phyloP scores from a whole-genome alignment of 352 stramenopile genomes.

The Pythium monospermum region DNA sequence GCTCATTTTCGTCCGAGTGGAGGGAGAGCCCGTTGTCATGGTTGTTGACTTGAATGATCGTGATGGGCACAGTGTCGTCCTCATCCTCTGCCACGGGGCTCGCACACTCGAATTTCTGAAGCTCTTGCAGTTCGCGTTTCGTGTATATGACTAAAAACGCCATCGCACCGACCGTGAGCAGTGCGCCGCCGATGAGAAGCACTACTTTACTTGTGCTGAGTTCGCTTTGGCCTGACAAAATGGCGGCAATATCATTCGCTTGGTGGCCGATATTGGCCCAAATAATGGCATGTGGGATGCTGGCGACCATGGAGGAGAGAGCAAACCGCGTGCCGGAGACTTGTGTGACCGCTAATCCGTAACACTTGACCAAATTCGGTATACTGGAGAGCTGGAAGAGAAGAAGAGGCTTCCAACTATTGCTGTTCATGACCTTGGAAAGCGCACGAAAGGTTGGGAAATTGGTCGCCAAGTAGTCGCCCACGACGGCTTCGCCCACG shows the following conservation, averaged over 20 bases:
- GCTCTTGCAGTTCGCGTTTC: constrained; percentile 44
- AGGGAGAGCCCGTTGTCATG: neutral
- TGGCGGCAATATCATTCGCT: constrained; percentile 56
- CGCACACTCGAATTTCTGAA: constrained; percentile 53
- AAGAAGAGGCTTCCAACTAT: constrained; percentile 71
- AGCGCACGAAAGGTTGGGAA: constrained; percentile 73
- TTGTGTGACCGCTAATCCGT: constrained; percentile 70
- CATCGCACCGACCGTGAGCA: constrained; percentile 51
- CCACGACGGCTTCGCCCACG: constrained; percentile 54
- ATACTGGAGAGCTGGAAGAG: constrained; percentile 76
- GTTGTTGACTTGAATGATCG: neutral
- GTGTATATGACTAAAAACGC: constrained; percentile 62
- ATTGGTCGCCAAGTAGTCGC: constrained; percentile 48
- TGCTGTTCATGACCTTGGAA: constrained; percentile 51
- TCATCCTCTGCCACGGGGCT: constrained; percentile 59
- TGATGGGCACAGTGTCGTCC: constrained; percentile 22
- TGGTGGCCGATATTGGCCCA: constrained; percentile 72
- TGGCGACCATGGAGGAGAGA: constrained; percentile 49
- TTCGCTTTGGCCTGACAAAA: constrained; percentile 47
- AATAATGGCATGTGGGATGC: constrained; percentile 51
- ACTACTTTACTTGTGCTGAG: constrained; percentile 39
- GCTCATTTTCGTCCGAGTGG: constrained; percentile 10
- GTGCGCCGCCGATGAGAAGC: constrained; percentile 33
- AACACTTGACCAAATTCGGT: constrained; percentile 77
- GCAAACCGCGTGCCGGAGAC: constrained; percentile 50